Evolutionary conservation across 2,329 filamentous ascomycete genomes (phyloP).

Genomic region (Fusarium nematophilum): DNA sequence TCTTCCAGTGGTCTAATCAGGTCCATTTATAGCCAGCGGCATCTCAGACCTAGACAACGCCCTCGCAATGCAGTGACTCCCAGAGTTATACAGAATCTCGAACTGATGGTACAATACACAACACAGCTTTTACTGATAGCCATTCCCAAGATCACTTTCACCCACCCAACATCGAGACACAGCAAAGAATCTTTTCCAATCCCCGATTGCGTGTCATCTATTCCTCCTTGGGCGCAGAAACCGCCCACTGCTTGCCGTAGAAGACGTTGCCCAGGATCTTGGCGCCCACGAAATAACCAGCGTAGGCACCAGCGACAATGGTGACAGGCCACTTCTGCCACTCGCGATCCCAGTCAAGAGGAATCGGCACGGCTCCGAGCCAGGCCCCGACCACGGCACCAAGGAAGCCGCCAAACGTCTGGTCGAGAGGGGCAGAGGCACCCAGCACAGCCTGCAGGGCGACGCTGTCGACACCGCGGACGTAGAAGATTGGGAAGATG

Average conservation of each 20-base stretch:
- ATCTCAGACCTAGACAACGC: no score
- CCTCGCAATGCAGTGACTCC: no score
- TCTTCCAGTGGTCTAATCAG: no score
- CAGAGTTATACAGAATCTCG: no score
- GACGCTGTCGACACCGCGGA: slow-evolving; percentile 78
- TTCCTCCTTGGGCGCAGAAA: slow-evolving; percentile 43
- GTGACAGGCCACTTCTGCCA: slow-evolving; percentile 99
- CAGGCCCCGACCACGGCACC: slow-evolving; percentile 86
- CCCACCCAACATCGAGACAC: not conserved
- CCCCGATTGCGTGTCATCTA: slow-evolving; percentile 14
- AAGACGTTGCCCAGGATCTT: slow-evolving; percentile 65
- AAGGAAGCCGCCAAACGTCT: slow-evolving; percentile 83
- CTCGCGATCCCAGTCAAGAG: slow-evolving; percentile 97
- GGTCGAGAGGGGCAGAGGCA: slow-evolving; percentile 78
- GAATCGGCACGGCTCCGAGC: slow-evolving; percentile 94
- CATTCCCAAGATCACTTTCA: not conserved
- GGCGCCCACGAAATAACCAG: slow-evolving; percentile 80
- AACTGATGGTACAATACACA: no score
- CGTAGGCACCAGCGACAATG: slow-evolving; percentile 83
- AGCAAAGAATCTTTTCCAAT: not conserved
- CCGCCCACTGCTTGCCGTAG: slow-evolving; percentile 58
- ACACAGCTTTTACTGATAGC: no score
- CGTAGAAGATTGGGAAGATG: slow-evolving; percentile 84
- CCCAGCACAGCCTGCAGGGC: slow-evolving; percentile 79
- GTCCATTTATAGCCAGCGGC: no score